Evolutionary conservation across 169 alveolate species (phyloP), one percentile per base, ranked within the genome.

Genomic region (Babesia bovis): DNA sequence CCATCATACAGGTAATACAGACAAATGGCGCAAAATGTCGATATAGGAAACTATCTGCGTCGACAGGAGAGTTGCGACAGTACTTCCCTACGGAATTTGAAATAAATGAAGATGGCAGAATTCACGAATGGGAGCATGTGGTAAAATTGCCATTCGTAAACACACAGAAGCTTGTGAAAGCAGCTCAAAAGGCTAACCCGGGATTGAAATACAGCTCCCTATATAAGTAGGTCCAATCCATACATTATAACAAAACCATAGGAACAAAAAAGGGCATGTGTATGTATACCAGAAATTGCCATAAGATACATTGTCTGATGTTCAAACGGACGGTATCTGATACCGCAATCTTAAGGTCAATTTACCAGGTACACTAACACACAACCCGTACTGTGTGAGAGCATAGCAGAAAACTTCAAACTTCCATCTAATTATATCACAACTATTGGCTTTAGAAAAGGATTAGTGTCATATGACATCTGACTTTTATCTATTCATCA

Each of bases 81-180:
- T 79, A 79, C 60, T 79, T 79, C 21, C 87, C 87, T 10, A 66
- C 74, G 33, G 87, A 79, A n/a, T 67, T 79, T 41, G 87, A 79
- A 23, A 69, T 79, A 19, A 40, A 63, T 41, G 71, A 79, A 35
- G 87, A 79, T 23, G 87, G 87, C 23, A 69, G 49, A 73, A 42
- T 26, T 19, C 57, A 79, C 53, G 87, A 79, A 75, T 79, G 87
- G 87, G 87, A 79, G 51, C 77, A 79, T 44, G 83, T 70, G 40
- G 87, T 79, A 42, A 79, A 79, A 58, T 49, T 79, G 45, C 87
- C 87, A 10, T 79, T 79, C 33, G 68, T 79, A 19, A 60, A 79
- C 76, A 67, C 87, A 40, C 70, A 60, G 7, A 53, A 79, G 33
- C 72, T 79, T 36, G 40, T 41, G 15, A 30, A 63, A 38, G 83